These are phyloP conservation scores for Populus hybrid DNA, from an alignment of 441 rosid species.

Conservation along the genomic window DNA sequence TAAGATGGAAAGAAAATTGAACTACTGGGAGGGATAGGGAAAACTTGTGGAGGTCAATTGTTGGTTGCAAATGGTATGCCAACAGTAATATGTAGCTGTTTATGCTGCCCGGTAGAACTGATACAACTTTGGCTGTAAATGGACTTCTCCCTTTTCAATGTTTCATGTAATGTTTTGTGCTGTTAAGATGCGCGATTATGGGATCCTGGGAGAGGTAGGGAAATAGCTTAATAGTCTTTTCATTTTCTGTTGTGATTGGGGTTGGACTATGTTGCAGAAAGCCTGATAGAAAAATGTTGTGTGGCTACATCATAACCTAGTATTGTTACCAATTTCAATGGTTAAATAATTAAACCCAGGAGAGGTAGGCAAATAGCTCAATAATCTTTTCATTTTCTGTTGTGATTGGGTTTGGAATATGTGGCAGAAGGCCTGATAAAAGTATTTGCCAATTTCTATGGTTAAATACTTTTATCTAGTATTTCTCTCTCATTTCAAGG, in stretches of 20 bases:
- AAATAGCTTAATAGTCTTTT: background rate
- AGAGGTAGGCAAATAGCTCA: background rate
- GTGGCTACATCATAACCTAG: background rate
- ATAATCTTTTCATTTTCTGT: background rate
- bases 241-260: background rate
- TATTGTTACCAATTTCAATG: background rate
- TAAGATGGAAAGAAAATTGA: background rate
- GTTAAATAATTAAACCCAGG: background rate
- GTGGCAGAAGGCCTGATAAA: background rate
- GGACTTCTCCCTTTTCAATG: background rate
- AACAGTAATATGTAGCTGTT: background rate
- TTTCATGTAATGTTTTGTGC: background rate
- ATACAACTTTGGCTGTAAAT: background rate
- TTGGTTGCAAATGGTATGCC: background rate
- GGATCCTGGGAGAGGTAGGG: background rate
- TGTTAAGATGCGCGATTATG: background rate
- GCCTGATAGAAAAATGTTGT: background rate
- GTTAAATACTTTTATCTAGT: background rate
- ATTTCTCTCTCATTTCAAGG: background rate
- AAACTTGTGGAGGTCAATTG: background rate
- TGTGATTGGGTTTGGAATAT: background rate
- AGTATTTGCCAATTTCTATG: no score
- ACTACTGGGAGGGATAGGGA: background rate
- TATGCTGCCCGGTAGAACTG: background rate
- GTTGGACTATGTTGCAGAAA: background rate